Base-by-base conservation (phyloP, 1,139 yeast species). In the Williopsis jadinii region DNA sequence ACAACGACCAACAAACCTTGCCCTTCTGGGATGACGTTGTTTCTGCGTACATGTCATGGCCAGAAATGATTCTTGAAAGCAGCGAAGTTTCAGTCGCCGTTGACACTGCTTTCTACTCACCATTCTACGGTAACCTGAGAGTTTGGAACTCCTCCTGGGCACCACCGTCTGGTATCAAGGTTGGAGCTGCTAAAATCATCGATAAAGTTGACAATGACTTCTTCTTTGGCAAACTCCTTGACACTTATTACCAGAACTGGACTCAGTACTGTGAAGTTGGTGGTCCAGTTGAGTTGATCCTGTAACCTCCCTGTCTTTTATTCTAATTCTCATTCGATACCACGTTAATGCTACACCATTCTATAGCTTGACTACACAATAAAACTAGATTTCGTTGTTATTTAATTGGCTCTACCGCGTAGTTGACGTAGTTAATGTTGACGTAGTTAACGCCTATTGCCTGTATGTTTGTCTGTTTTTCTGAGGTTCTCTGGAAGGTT, bases 11-110 rank as follows among this genome's bases (percentile, higher is more conserved):
- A 45, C 50, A 56, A 46, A 58, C 60, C 14, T 53, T 66, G 40
- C 70, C 71, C 44, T 62, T 64, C 52, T 65, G 71, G 70, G 70
- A 66, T 51, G 64, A 61, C 37, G 69, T 63, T 39, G 70, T 64
- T 15, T 46, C 61, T 36, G 65, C 65, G 9, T 58, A 51, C 49
- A 54, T 66, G 60, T 56, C 61, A 3, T 58, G 48, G 51, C 68
- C 69, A 32, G 68, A 66, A 2, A 40, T 66, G 38, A 48, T 66
- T 29, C 35, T 44, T 13, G 51, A 53, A 35, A 50, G 62, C 11
- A 54, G 60, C 11, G 52, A 61, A 32, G 61, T 62, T 38, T 42
- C 54, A 15, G 56, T 56, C 39, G 63, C 68, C 9, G 66, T 66
- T 45, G 70, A 66, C 47, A 66, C 69, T 28, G 48, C 64, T 13